Evolutionary conservation across 1,139 yeast genomes (phyloP), one percentile per base, ranked within the genome.

Genomic region (Blastobotrys ciferrii): DNA sequence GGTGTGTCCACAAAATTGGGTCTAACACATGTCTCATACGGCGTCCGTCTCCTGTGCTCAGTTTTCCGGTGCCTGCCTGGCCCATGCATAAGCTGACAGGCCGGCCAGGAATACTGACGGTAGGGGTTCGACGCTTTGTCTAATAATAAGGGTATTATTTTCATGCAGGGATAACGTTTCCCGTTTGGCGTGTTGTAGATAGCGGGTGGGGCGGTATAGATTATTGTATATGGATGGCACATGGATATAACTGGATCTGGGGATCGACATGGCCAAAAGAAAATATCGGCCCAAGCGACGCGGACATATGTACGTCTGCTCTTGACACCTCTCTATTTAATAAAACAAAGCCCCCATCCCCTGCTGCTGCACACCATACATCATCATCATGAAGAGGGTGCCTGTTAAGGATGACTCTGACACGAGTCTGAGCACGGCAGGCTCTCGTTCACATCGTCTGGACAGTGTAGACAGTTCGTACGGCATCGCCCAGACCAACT

Each of bases 401-500:
- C 43, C 14, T 30, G n/a, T n/a, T 23, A 13, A 19, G 18, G 33
- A 15, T n/a, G 17, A 18, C 19, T 19, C 13, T n/a, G 15, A 11
- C n/a, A 36, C 30, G 39, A 36, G 30, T 36, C 39, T 4, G 14
- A 23, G 28, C 9, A 23, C 28, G 28, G 28, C 28, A 23, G 28
- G 9, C 28, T 23, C 28, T 23, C 28, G 28, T 5, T 23, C 9
- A 9, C 28, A 23, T 9, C 28, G 28, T 23, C 5, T 23, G 13
- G 40, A 36, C 14, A 36, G 40, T 15, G 4, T 36, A 15, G 40
- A 36, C 7, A 36, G 40, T 28, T 36, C 40, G 25, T 19, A 36
- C 19, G 43, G 43, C n/a, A 14, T 41, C 18, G 37, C 35, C 31
- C 37, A 32, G 37, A 2, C 15, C 28, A n/a, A 18, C 13, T 32